Conservation (phyloP, 73 alveolate genomes). For the Stentor coeruleus region DNA sequence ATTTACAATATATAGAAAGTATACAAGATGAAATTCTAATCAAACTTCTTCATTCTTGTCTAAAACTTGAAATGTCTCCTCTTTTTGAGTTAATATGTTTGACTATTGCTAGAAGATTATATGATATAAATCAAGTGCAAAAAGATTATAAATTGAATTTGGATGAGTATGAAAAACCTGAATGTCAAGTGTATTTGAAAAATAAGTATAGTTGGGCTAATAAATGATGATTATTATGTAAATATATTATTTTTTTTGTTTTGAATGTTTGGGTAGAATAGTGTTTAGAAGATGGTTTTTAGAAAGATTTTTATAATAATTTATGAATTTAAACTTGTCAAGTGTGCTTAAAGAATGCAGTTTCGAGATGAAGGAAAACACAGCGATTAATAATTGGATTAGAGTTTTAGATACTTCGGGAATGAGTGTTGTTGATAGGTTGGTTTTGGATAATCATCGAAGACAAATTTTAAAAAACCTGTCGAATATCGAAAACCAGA, state of each 20-base stretch:
- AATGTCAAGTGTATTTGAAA: background rate
- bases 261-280: too few relatives aligned
- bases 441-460: background rate
- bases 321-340: background rate
- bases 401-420: slow-evolving; percentile 10
- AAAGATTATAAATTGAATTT: too few relatives aligned
- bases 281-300: too few relatives aligned
- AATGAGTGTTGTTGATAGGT: slow-evolving; percentile 1
- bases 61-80: background rate
- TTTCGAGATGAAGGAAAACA: background rate
- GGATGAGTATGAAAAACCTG: background rate
- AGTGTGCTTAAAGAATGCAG: background rate
- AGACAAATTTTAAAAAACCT: background rate
- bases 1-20: background rate
- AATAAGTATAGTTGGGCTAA: background rate
- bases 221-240: too few relatives aligned
- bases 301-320: too few relatives aligned
- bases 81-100: background rate
- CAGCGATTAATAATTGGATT: slow-evolving; percentile 4
- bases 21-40: background rate
- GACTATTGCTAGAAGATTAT: background rate
- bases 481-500: background rate
- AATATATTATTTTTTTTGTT: too few relatives aligned
- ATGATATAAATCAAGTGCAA: background rate
- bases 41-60: background rate